A percentile compares a stretch with the other conserved stretches of the same genome.
Evolutionary conservation across 495 filamentous ascomycete genomes (phyloP).

Genomic region (Penicillium steckii): DNA sequence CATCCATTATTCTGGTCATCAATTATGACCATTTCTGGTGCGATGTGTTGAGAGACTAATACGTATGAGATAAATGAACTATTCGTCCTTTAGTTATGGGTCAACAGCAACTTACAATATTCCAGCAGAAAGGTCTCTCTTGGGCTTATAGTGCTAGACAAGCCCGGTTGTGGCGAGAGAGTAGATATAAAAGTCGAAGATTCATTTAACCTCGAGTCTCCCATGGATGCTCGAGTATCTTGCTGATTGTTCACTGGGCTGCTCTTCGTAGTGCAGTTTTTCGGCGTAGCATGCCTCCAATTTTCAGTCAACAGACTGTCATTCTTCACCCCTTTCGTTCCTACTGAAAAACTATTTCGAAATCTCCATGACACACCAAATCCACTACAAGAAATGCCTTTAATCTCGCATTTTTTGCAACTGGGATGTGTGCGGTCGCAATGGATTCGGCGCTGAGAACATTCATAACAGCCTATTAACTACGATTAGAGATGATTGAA

Average conservation of each 20-base stretch:
- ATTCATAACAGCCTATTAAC: not conserved
- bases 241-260: not conserved
- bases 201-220: not conserved
- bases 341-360: not conserved
- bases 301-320: not conserved
- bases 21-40: not conserved
- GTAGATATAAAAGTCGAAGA: not conserved
- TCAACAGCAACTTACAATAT: not conserved
- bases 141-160: not conserved
- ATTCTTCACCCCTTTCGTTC: not conserved
- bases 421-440: not conserved
- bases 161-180: not conserved
- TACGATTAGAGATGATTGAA: not conserved
- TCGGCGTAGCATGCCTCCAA: no score
- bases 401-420: not conserved
- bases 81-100: not conserved
- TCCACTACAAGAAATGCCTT: not conserved
- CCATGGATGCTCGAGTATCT: not conserved
- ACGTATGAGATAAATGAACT: not conserved
- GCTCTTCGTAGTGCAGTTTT: no score
- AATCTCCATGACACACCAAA: not conserved
- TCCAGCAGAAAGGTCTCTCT: not conserved
- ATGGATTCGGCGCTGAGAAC: not conserved
- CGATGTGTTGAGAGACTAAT: not conserved
- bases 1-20: not conserved